Conservation (phyloP, 2,329 filamentous ascomycete genomes). For the Hypoxylon sp. region DNA sequence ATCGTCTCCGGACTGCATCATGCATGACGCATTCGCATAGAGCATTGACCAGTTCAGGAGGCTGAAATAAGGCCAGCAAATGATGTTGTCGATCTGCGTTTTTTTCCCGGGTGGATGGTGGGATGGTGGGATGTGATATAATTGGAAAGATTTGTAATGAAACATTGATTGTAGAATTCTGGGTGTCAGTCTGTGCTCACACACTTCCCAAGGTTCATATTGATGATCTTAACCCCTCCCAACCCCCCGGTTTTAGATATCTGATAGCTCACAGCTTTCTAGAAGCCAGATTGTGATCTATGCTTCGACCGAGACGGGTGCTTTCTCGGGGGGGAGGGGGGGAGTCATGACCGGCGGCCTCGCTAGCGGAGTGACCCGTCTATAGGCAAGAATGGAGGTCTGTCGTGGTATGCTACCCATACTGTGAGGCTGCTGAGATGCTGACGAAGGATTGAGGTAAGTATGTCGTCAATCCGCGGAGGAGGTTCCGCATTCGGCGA, state of each 20-base stretch:
- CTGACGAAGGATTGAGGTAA: slow-evolving; percentile 36
- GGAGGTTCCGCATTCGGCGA: slow-evolving; percentile 10
- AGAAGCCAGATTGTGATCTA: slow-evolving; percentile 19
- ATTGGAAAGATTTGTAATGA: slow-evolving; percentile 44
- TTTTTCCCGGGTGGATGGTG: neutral
- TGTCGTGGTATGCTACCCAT: neutral
- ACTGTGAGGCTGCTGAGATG: slow-evolving; percentile 34
- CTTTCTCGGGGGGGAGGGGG: slow-evolving; percentile 21
- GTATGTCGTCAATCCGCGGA: slow-evolving; percentile 18
- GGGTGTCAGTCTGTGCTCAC: slow-evolving; percentile 23
- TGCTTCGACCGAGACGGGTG: slow-evolving; percentile 9
- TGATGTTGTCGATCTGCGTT: slow-evolving; percentile 21
- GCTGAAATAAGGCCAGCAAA: slow-evolving; percentile 42
- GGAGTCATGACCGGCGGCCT: slow-evolving; percentile 36
- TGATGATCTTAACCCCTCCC: slow-evolving; percentile 20
- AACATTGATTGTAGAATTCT: slow-evolving; percentile 19
- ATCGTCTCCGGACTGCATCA: slow-evolving; percentile 29
- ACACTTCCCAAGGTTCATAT: slow-evolving; percentile 2
- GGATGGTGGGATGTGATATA: slow-evolving; percentile 27
- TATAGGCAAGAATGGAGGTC: slow-evolving; percentile 1
- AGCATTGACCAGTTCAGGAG: slow-evolving; percentile 28
- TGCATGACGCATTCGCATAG: slow-evolving; percentile 27
- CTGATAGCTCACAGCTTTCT: slow-evolving; percentile 15
- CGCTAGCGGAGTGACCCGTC: slow-evolving; percentile 5
- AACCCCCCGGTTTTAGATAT: neutral